Base-by-base conservation (phyloP, 345 rosid genomes). In the Ceriops zippeliana region DNA sequence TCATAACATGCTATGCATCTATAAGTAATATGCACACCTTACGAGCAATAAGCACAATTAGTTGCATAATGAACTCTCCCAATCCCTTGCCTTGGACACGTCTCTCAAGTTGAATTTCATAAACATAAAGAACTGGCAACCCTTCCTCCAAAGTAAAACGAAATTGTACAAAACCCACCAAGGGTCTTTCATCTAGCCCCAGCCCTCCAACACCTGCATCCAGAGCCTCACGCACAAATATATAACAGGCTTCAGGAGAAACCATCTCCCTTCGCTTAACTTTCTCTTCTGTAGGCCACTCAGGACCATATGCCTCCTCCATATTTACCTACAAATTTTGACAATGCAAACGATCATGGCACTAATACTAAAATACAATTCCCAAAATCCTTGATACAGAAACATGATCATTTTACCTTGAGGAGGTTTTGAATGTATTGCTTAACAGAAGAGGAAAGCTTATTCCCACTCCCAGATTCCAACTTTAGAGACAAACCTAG, bases 141-240 rank as follows among this genome's bases (percentile, higher is more conserved):
- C 88, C 93, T 80, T 91, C 97, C 81, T 91, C 97, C 49, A 91
- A 53, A 31, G 88, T 82, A 76, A 95, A 91, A 22, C 96, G 90
- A 58, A 79, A 95, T 68, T 89, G 91, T 19, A 87, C 83, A 75
- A 95, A 95, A 22, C 97, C 99, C 70, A 83, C 90, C 47, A 84
- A 73, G 22, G 77, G 75, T 53, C 69, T 27, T 8, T 35, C 51
- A 65, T 65, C 69, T 2, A 64, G 53, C n/a, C 4, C 26, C 28
- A 58, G 52, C 74, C 66, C 82, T 47, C 71, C 42, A 47, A 53
- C 78, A 64, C 70, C 69, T 19, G 72, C 73, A 70, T 56, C 65
- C 22, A 65, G 21, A 53, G 72, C 68, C 53, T 85, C 81, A 3
- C 58, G 78, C 35, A 90, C 87, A 64, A 89, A 83, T 70, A 87